A percentile compares a stretch with the other conserved stretches of the same genome.
phyloP scores from a whole-genome alignment of 148 eudicot genomes.

The Agrostemma githago region DNA sequence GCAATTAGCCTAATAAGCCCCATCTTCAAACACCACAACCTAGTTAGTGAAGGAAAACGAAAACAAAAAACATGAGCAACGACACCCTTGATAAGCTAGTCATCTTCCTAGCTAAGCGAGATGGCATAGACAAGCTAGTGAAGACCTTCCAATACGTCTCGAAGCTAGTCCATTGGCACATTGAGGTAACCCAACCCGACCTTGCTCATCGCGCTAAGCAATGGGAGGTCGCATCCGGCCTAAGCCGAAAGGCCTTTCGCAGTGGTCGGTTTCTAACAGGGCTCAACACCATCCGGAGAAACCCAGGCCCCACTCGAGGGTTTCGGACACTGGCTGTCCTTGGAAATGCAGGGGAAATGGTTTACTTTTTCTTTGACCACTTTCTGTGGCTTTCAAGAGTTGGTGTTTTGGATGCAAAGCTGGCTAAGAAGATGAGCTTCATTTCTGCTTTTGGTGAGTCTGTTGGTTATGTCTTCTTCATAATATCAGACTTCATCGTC shows the following conservation, averaged over 20 bases:
- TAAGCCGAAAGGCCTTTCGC: conserved; percentile 90
- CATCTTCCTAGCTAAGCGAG: conserved; percentile 86
- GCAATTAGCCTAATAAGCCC: conserved; percentile 17
- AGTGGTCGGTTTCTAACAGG: conserved; percentile 76
- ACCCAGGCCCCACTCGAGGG: conserved; percentile 51
- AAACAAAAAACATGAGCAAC: conserved; percentile 42
- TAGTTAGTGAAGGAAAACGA: not conserved
- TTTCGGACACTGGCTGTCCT: conserved; percentile 56
- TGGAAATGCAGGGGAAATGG: conserved; percentile 91
- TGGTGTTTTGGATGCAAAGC: conserved; percentile 61
- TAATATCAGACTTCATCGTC: conserved; percentile 57
- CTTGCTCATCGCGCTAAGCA: conserved; percentile 61
- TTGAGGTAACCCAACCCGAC: conserved; percentile 42
- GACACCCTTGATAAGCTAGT: conserved; percentile 88
- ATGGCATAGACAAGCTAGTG: conserved; percentile 95
- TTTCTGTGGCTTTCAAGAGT: conserved; percentile 75
- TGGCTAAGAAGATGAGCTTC: conserved; percentile 78
- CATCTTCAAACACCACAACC: not conserved
- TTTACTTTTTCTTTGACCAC: conserved; percentile 96
- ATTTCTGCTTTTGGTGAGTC: conserved; percentile 94
- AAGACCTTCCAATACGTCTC: conserved; percentile 94
- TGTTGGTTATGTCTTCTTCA: conserved; percentile 73
- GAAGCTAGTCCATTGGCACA: conserved; percentile 70
- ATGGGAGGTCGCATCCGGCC: conserved; percentile 82
- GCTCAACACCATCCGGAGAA: conserved; percentile 58